Percentiles rank a stretch among this genome's conserved stretches.
Evolutionary conservation across 768 basidiomycete species (phyloP).

Genomic region (Mycena rosella): DNA sequence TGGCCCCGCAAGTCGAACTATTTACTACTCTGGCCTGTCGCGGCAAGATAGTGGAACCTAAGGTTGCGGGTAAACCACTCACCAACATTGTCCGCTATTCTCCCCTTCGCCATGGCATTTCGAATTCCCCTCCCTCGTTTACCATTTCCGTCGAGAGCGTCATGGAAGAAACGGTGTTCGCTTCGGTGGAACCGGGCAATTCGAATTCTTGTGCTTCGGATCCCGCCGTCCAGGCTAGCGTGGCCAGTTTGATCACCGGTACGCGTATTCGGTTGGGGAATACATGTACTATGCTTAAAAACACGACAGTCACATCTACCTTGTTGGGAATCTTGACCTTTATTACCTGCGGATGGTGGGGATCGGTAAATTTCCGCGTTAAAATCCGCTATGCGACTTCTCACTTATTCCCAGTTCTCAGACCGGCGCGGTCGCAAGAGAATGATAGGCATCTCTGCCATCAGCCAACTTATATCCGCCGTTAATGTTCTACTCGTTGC

Average conservation of each 20-base stretch:
- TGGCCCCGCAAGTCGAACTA: constrained; percentile 19
- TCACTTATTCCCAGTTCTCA: constrained; percentile 63
- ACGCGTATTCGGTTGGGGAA: constrained; percentile 41
- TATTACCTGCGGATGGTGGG: constrained; percentile 26
- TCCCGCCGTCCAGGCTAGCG: constrained; percentile 78
- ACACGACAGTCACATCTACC: constrained; percentile 23
- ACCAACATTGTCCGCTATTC: too few species aligned
- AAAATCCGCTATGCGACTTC: neutral
- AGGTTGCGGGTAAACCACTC: too few species aligned
- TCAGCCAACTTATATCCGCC: constrained; percentile 74
- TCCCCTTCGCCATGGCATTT: too few species aligned
- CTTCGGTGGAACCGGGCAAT: neutral
- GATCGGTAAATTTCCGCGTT: constrained; percentile 14
- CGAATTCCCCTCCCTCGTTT: neutral
- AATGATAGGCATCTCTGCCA: constrained; percentile 70
- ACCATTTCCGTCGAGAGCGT: neutral
- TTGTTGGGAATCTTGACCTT: constrained; percentile 20
- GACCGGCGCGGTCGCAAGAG: constrained; percentile 81
- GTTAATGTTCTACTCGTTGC: constrained; percentile 76
- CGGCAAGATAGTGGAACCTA: neutral
- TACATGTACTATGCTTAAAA: neutral
- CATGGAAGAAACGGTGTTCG: neutral
- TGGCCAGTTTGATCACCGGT: constrained; percentile 75
- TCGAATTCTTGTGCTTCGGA: constrained; percentile 68
- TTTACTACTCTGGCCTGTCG: constrained; percentile 23